Conservation (phyloP, 176 grass and related monocot species). For the Saccharum spontaneum region DNA sequence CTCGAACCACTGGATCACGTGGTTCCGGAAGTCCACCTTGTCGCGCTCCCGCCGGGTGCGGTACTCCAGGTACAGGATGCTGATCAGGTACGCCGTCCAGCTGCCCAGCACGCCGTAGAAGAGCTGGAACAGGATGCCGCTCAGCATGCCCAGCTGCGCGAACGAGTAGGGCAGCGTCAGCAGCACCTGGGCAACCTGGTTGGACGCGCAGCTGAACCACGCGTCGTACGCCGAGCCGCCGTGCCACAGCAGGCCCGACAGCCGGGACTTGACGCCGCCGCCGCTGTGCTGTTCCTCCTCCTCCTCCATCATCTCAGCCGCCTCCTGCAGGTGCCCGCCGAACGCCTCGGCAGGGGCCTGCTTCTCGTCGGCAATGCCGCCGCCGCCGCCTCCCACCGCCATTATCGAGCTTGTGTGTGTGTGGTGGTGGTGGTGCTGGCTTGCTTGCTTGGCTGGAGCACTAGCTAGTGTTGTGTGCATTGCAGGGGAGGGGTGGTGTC, state of each 20-base stretch:
- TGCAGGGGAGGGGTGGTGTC: not conserved
- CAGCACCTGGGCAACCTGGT: slow-evolving; percentile 95
- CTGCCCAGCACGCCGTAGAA: slow-evolving; percentile 86
- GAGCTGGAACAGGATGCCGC: slow-evolving; percentile 92
- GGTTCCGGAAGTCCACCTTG: slow-evolving; percentile 94
- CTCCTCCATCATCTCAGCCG: slow-evolving; percentile 28
- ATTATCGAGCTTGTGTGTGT: not conserved
- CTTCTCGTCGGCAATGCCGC: slow-evolving; percentile 71
- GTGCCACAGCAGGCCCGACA: slow-evolving; percentile 84
- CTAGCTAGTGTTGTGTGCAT: not conserved
- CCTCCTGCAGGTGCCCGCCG: slow-evolving; percentile 39
- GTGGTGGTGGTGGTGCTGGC: not conserved
- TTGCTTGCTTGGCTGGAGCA: not conserved
- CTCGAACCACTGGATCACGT: slow-evolving; percentile 99
- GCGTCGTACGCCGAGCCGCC: slow-evolving; percentile 90
- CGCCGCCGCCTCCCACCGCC: slow-evolving; percentile 23
- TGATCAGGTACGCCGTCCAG: slow-evolving; percentile 99
- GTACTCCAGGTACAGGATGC: slow-evolving; percentile 93
- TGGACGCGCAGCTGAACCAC: slow-evolving; percentile 98
- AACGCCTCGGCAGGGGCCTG: slow-evolving; percentile 37
- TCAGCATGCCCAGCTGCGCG: slow-evolving; percentile 92
- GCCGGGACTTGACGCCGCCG: slow-evolving; percentile 20
- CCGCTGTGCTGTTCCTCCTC: not conserved
- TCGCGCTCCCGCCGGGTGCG: slow-evolving; percentile 75
- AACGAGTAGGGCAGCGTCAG: slow-evolving; percentile 95